Evolutionary conservation across 257 asterid genomes (phyloP).

Genomic region (Ocimum tenuiflorum): DNA sequence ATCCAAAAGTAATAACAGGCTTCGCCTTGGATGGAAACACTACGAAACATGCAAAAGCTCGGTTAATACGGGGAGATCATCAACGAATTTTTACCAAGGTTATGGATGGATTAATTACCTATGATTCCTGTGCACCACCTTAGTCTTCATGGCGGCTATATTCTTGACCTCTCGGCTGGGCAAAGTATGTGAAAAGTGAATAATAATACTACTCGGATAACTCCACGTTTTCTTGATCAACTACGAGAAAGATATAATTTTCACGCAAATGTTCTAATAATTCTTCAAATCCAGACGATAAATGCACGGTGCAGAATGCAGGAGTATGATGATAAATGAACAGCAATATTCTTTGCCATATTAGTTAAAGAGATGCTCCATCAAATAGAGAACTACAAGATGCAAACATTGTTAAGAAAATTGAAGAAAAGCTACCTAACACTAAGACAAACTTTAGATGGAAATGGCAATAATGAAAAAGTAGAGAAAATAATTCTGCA

Average conservation of each 20-base stretch:
- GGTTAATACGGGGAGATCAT: not conserved
- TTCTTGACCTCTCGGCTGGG: conserved; percentile 80
- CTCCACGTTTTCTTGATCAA: not conserved
- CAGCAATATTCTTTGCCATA: not conserved
- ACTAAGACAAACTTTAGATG: not conserved
- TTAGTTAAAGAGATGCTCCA: not conserved
- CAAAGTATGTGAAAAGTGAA: conserved; percentile 11
- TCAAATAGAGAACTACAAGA: not conserved
- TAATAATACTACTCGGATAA: not conserved
- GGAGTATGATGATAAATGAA: not conserved
- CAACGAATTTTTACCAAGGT: not conserved
- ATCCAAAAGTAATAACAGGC: conserved; percentile 22
- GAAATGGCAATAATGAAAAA: not conserved
- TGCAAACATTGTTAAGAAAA: not conserved
- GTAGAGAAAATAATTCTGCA: not conserved
- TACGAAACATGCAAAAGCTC: conserved; percentile 7
- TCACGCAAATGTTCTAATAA: not conserved
- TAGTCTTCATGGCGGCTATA: conserved; percentile 56
- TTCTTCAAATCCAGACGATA: too few relatives aligned
- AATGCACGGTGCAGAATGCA: not conserved
- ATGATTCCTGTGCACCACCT: conserved; percentile 36
- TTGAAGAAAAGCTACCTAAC: not conserved
- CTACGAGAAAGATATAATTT: not conserved
- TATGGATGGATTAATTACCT: conserved; percentile 30
- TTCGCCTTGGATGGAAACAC: conserved; percentile 28